A percentile compares a stretch with the other conserved stretches of the same genome.
Conservation (phyloP, 495 filamentous ascomycete species). For the Penicillium cataractarum region DNA sequence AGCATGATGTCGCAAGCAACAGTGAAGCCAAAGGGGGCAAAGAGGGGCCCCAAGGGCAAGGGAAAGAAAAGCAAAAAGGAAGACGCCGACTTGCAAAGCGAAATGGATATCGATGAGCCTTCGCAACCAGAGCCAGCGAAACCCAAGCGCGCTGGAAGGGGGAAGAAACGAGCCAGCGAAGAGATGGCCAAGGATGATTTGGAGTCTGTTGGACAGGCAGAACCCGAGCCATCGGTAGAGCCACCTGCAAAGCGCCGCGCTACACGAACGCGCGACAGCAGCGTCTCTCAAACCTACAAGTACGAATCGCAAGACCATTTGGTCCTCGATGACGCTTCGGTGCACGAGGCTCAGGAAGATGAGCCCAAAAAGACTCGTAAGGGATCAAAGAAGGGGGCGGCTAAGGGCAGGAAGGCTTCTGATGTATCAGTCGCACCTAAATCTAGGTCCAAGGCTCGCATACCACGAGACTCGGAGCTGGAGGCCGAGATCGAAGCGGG, state of each 20-base stretch:
- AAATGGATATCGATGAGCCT: slow-evolving; percentile 34
- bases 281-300: slow-evolving; percentile 29
- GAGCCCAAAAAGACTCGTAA: slow-evolving; percentile 44
- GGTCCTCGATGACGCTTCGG: slow-evolving; percentile 28
- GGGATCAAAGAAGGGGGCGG: slow-evolving; percentile 44
- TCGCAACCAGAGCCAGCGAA: slow-evolving; percentile 39
- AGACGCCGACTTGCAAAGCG: slow-evolving; percentile 55
- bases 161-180: slow-evolving; percentile 70
- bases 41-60: slow-evolving; percentile 47
- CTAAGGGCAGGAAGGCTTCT: slow-evolving; percentile 57
- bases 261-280: slow-evolving; percentile 55
- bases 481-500: slow-evolving; percentile 71
- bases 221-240: slow-evolving; percentile 46
- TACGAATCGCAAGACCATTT: slow-evolving; percentile 23
- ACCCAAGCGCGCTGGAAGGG: slow-evolving; percentile 51
- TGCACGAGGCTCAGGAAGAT: slow-evolving; percentile 30
- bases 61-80: slow-evolving; percentile 60
- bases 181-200: slow-evolving; percentile 56
- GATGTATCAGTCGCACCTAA: slow-evolving; percentile 51
- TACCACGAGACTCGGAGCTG: slow-evolving; percentile 65
- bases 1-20: slow-evolving; percentile 61
- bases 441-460: slow-evolving; percentile 36
- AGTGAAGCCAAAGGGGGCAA: slow-evolving; percentile 58
- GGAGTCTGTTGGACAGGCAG: slow-evolving; percentile 22
- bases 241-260: slow-evolving; percentile 69